A percentile compares a stretch with the other conserved stretches of the same genome.
phyloP scores from a whole-genome alignment of 2,329 filamentous ascomycete species.

The Penicillium rolfsii region DNA sequence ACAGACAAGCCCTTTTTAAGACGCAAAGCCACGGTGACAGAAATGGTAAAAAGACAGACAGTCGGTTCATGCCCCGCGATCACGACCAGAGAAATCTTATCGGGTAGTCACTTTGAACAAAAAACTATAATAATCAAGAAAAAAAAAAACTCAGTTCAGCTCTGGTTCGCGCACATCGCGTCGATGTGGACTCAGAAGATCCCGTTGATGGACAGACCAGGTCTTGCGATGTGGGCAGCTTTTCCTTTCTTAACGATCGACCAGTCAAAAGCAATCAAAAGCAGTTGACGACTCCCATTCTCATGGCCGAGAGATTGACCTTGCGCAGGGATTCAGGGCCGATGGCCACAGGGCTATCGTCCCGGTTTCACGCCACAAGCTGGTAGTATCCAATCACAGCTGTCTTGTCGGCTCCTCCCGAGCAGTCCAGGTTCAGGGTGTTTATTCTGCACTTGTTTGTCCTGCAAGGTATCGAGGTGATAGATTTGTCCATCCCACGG shows the following conservation, averaged over 20 bases:
- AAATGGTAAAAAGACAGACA: not conserved
- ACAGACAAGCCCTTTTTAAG: constrained; percentile 8
- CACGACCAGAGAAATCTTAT: constrained; percentile 9
- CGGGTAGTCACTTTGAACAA: not conserved
- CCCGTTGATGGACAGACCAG: constrained; percentile 13
- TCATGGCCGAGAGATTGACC: constrained; percentile 11
- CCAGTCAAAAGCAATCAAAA: constrained; percentile 10
- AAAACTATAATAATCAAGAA: not conserved
- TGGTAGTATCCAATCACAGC: constrained; percentile 13
- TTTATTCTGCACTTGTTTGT: constrained; percentile 13
- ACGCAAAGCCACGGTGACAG: not conserved
- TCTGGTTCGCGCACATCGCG: not conserved
- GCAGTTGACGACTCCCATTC: constrained; percentile 2
- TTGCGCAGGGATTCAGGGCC: constrained; percentile 13
- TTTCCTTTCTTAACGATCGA: constrained; percentile 14
- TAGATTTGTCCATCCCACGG: not conserved
- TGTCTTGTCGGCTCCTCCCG: constrained; percentile 17
- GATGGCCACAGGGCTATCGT: constrained; percentile 8
- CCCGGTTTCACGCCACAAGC: constrained; percentile 10
- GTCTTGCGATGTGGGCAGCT: constrained; percentile 5
- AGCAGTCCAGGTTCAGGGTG: constrained; percentile 6
- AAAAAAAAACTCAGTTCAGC: constrained; percentile 10
- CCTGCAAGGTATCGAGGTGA: not conserved
- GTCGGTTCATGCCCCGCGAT: constrained; percentile 10
- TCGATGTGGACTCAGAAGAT: constrained; percentile 18